Evolutionary conservation across 2,329 filamentous ascomycete genomes (phyloP).

Genomic region (Neonectria faginata): DNA sequence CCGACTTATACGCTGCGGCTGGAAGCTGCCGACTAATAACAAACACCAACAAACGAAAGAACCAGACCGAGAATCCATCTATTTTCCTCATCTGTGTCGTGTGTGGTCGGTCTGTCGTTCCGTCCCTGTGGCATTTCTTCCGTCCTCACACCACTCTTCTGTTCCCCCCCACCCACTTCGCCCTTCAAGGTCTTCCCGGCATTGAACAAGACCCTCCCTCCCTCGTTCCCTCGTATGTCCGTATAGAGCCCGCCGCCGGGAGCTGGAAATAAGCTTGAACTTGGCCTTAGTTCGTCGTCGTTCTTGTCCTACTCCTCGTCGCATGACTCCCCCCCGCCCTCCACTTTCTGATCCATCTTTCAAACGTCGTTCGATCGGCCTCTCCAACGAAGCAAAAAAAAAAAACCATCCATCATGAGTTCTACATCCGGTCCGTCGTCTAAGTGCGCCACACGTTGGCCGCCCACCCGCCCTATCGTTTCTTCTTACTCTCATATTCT

Average conservation of each 20-base stretch:
- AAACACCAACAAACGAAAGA: no score
- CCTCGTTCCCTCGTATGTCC: no score
- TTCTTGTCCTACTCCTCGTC: neutral
- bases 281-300: neutral
- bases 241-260: no score
- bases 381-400: neutral
- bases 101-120: neutral
- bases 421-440: neutral
- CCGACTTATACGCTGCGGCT: neutral
- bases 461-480: neutral
- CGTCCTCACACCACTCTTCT: neutral
- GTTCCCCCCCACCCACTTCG: neutral
- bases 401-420: neutral
- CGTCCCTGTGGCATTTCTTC: neutral
- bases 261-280: neutral
- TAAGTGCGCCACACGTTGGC: conserved; percentile 1
- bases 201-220: neutral
- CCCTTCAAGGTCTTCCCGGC: neutral
- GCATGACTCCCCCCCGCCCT: neutral
- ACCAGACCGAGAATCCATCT: no score
- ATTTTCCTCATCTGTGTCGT: no score
- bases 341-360: neutral
- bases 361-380: conserved; percentile 4
- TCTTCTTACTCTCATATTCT: neutral
- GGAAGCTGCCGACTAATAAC: neutral